Base-by-base conservation (phyloP, 805 yeast species). In the Lipomyces yamadae region DNA sequence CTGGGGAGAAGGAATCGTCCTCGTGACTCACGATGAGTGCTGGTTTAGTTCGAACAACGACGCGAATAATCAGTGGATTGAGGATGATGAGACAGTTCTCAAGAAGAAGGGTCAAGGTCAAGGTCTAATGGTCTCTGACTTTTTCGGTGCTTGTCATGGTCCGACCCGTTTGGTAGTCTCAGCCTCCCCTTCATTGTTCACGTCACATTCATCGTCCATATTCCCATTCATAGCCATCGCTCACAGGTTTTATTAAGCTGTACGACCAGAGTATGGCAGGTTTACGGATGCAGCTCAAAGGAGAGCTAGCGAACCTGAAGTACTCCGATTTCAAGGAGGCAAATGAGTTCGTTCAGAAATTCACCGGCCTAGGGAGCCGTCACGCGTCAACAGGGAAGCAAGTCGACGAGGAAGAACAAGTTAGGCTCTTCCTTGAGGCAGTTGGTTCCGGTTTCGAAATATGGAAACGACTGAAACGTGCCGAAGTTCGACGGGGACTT, bases 401-500 rank as follows among this genome's bases (percentile, higher is more conserved):
- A 48, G 53, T 48, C 53, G 53, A 48, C 15, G 24, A 24, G 24
- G 24, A 24, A 24, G 24, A 24, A 24, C 24, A 24, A 24, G 24
- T 24, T 24, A 24, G 24, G 24, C 53, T 48, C 18, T 48, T 48
- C 53, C 24, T 48, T 11, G 53, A 48, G 15, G 53, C 53, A n/a
- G 53, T 48, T 4, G 53, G 53, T 18, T 48, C 53, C 53, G 53
- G 18, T 18, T 48, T 48, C 29, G 53, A 48, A 24, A 3, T 6
- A 11, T 48, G 53, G 53, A 48, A 18, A 11, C 53, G 53, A 48
- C 11, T 48, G 18, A 48, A 48, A 24, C 6, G 53, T 11, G 30
- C 53, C 11, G 53, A 48, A 3, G 53, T 48, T 48, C 53, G 53
- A 48, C 53, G 53, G 18, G 53, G 53, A 1, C 53, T 24, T 24